Base-by-base conservation (phyloP, 805 yeast genomes). In the Ogataea trehaloabstinens region DNA sequence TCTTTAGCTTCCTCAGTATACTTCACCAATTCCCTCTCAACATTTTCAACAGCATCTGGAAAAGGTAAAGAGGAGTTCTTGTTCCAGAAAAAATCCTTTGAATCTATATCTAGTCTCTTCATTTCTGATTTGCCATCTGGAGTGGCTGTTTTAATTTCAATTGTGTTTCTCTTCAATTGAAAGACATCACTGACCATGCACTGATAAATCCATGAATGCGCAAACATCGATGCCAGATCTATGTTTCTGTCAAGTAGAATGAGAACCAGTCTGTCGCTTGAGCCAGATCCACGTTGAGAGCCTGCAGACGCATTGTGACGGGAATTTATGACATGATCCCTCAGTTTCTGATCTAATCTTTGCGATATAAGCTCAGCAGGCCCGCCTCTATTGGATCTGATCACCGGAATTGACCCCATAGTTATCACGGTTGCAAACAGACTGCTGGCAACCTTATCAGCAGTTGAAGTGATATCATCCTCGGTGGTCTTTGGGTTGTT, bases 21-120 rank as follows among this genome's bases (percentile, higher is more conserved):
- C 38, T 73, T 71, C 42, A 82, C 78, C 44, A 90, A 71, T 42
- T 88, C 97, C 19, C 73, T 64, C 56, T 93, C 98, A 16, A 95
- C 95, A 62, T 87, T 87, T 61, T 93, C 99, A 24, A 95, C 99
- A n/a, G 95, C 98, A 58, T 91, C 97, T 1, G 99, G 99, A 70
- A 93, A 93, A 27, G 99, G 98, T 41, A 87, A 67, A 35, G 83
- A 83, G 10, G 95, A 73, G 63, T 93, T 90, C 45, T 74, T 72
- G 46, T 64, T 67, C 99, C 99, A 93, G 65, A 93, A 93, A 58
- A 85, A 86, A 67, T 93, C 99, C 41, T 78, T 76, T 20, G 96
- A 96, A 53, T 91, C 99, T 31, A 93, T 74, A 58, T 93, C 99
- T 60, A 83, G 85, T 45, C 78, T 74, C 49, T 82, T 82, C 25